A percentile compares a stretch with the other conserved stretches of the same genome.
phyloP scores from a whole-genome alignment of 169 alveolate species.

The Plasmodium yoelii region DNA sequence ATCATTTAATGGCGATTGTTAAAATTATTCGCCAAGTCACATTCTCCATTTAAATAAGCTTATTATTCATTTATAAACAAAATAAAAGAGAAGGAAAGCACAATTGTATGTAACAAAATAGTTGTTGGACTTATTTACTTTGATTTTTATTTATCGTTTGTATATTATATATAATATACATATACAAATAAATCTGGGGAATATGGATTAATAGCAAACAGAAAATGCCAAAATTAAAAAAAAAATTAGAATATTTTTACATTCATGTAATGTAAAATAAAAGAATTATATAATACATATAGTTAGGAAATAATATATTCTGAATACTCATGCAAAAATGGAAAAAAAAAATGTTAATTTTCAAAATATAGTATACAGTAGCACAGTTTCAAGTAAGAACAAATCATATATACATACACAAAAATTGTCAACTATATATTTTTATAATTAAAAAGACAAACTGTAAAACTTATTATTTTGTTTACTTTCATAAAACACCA shows the following conservation, averaged over 20 bases:
- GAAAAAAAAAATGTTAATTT: constrained; percentile 57
- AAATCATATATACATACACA: neutral
- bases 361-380: constrained; percentile 74
- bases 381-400: constrained; percentile 73
- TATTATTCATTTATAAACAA: too few relatives aligned
- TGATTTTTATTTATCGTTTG: neutral
- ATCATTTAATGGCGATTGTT: too few relatives aligned
- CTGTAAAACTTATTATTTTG: too few relatives aligned
- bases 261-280: constrained; percentile 18
- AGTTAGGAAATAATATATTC: constrained; percentile 1
- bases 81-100: too few relatives aligned
- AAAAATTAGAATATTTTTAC: constrained; percentile 5
- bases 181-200: neutral
- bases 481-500: too few relatives aligned
- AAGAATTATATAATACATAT: constrained; percentile 5
- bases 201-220: neutral
- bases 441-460: neutral
- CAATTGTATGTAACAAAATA: too few relatives aligned
- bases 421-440: neutral
- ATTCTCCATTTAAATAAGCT: too few relatives aligned
- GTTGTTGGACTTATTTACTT: too few relatives aligned
- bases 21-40: too few relatives aligned
- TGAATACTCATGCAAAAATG: constrained; percentile 25
- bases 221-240: constrained; percentile 37
- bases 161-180: constrained; percentile 3